Evolutionary conservation across 768 basidiomycete genomes (phyloP).

Genomic region (Lentinus brumalis): DNA sequence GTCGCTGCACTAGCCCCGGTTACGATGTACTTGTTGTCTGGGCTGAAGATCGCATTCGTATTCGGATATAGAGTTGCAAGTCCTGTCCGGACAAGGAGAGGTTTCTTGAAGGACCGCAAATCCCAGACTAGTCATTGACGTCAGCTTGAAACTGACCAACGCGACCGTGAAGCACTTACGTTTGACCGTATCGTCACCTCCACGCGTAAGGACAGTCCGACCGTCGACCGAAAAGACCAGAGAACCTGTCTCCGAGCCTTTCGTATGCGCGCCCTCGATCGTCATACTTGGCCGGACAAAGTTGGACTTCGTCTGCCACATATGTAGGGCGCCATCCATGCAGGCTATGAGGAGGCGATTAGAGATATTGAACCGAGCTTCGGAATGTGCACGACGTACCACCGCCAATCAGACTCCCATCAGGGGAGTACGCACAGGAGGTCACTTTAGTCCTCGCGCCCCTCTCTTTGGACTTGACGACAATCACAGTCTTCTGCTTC

Average conservation of each 20-base stretch:
- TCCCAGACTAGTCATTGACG: slow-evolving; percentile 79
- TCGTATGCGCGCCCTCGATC: slow-evolving; percentile 85
- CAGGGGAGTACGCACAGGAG: slow-evolving; percentile 82
- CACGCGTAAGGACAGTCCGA: slow-evolving; percentile 80
- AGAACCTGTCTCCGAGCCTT: slow-evolving; percentile 85
- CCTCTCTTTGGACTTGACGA: slow-evolving; percentile 94
- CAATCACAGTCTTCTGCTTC: slow-evolving; percentile 95
- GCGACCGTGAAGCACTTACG: slow-evolving; percentile 52
- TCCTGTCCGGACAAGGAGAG: slow-evolving; percentile 65
- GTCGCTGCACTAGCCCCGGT: slow-evolving; percentile 76
- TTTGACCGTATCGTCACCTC: slow-evolving; percentile 95
- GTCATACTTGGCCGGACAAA: slow-evolving; percentile 89
- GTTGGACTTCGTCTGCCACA: slow-evolving; percentile 93
- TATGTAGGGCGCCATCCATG: slow-evolving; percentile 87
- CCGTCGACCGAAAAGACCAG: slow-evolving; percentile 90
- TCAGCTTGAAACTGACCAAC: background rate
- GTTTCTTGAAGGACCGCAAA: slow-evolving; percentile 86
- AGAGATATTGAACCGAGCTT: background rate
- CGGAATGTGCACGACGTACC: slow-evolving; percentile 50
- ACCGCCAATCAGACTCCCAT: slow-evolving; percentile 88
- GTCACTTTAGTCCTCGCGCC: slow-evolving; percentile 93
- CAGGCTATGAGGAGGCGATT: slow-evolving; percentile 56
- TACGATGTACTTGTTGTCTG: slow-evolving; percentile 86
- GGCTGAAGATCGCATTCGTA: slow-evolving; percentile 94
- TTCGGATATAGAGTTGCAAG: slow-evolving; percentile 83